Base-by-base conservation (phyloP, 345 rosid genomes). In the Erysimum cheiranthoides region DNA sequence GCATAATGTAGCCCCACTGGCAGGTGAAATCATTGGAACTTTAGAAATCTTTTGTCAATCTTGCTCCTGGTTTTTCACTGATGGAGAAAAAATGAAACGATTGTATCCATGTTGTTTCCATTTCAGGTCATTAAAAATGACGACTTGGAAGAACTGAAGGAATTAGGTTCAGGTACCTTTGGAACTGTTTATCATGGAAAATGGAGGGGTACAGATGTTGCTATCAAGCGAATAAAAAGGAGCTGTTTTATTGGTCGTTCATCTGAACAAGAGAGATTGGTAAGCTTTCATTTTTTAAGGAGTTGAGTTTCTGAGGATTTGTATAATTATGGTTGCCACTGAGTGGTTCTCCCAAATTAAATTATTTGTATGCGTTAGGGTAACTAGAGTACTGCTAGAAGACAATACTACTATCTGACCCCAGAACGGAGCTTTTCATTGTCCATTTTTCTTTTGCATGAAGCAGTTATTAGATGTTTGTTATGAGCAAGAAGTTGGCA, bases 141-240 rank as follows among this genome's bases (percentile, higher is more conserved):
- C 63, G 99, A 96, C 82, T 90, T 96, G 77, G 98, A 93, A 87
- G 99, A 96, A 83, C 83, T 91, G 78, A 93, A 78, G 80, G 99
- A 93, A 74, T 74, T 96, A 59, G 99, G 99, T 81, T 93, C 99
- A 64, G 99, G 99, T 65, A 93, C 96, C 61, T 96, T 93, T 89
- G 99, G 99, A 73, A 96, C 98, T 43, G 97, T 96, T 50, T 96
- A 92, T 80, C 99, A 96, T 84, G 99, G 99, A 79, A 93, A 96
- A 82, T 96, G 99, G 99, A 91, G 95, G 66, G 99, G 99, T 54
- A 91, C 97, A n/a, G 98, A 96, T 86, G 98, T 96, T 65, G 98
- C 98, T 66, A 93, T 96, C 51, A 96, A 93, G 88, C 86, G 96
- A 66, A 89, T 96, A 32, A 96, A 93, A 75, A 88, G 92, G 85